Evolutionary conservation across 2,329 filamentous ascomycete species (phyloP).

Genomic region (Colletotrichum zoysiae): DNA sequence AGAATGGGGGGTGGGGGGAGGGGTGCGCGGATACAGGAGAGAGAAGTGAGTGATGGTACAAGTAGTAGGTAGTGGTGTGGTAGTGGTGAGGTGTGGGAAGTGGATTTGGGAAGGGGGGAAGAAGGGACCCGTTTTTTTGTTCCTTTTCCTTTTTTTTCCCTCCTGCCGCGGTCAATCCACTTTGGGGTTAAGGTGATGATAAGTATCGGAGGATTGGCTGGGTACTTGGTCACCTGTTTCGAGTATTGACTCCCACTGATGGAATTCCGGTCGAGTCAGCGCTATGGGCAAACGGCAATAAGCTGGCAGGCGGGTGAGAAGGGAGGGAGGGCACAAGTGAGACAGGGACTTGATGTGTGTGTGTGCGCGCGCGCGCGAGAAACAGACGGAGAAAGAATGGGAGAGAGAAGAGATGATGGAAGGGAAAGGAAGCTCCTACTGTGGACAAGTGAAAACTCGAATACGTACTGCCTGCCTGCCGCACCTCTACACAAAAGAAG

Average conservation of each 20-base stretch:
- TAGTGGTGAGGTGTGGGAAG: conserved; percentile 26
- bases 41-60: background rate
- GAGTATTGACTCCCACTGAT: conserved; percentile 42
- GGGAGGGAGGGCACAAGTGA: conserved; percentile 38
- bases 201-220: conserved; percentile 33
- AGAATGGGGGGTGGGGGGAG: conserved; percentile 9
- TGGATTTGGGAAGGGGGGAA: conserved; percentile 16
- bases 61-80: background rate
- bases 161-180: conserved; percentile 14
- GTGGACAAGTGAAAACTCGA: conserved; percentile 31
- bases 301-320: background rate
- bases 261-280: conserved; percentile 32
- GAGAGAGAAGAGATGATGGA: conserved; percentile 3
- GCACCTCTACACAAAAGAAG: background rate
- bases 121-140: conserved; percentile 27
- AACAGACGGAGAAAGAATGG: background rate
- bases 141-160: conserved; percentile 9
- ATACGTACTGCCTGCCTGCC: background rate
- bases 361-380: background rate
- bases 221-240: conserved; percentile 7
- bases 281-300: conserved; percentile 4
- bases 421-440: conserved; percentile 22
- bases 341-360: conserved; percentile 42
- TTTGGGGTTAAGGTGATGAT: conserved; percentile 30
- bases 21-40: conserved; percentile 12